Base-by-base conservation (phyloP, 2,329 filamentous ascomycete genomes). In the Pestalotiopsis sp. region DNA sequence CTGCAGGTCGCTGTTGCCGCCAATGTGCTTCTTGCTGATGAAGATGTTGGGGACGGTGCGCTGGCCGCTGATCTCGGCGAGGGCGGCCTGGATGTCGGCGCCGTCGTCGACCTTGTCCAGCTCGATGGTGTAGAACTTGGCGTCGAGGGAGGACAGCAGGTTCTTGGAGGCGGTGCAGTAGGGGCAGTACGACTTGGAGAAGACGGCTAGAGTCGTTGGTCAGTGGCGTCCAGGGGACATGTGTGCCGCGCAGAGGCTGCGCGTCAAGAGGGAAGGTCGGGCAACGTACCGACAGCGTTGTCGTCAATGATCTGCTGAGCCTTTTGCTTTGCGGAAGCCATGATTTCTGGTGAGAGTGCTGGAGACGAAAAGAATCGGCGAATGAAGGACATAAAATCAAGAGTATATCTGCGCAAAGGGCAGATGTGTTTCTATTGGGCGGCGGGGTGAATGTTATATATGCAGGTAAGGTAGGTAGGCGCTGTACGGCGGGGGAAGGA, bases 111-210 rank as follows among this genome's bases (percentile, higher is more conserved):
- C 87, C 84, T 95, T 84, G 83, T 99, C 95, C 71, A 99, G 86
- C 87, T 99, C 96, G 68, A 96, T 84, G 68, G 88, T 79, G 77
- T 88, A 90, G 82, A 88, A 95, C 75, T 94, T 92, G 70, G 93
- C 93, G 73, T 90, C 90, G 69, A 90, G 75, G 68, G 89, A 85
- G 77, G 86, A 88, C 75, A 99, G 85, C 64, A 93, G 86, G 68
- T 86, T 77, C 90, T 98, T 98, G 75, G 92, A 90, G 70, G 90
- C 86, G 69, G 83, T 87, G 88, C 95, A 98, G 88, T 97, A 97
- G 13, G 95, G 94, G 88, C 96, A 99, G 85, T 94, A 97, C 17
- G 92, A 93, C 86, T 99, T 99, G 83, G 92, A 95, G 88, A 99
- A 99, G 80, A 99, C 93, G 76, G 96, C 93, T 93, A 45, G 41